phyloP scores from a whole-genome alignment of 2,329 filamentous ascomycete genomes.

The Ceratocystiopsis brevicomis region DNA sequence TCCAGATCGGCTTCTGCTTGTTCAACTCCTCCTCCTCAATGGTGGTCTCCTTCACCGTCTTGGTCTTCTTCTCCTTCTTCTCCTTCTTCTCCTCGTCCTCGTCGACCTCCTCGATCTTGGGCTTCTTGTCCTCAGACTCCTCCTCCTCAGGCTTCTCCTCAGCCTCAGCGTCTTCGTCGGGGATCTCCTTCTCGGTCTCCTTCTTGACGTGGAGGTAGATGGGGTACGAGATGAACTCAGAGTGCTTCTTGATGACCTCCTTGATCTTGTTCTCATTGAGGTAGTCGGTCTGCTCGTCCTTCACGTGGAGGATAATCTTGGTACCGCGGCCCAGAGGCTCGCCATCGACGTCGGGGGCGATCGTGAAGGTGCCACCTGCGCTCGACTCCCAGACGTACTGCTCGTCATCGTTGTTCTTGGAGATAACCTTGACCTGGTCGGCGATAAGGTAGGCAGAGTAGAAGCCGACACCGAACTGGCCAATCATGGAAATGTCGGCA shows the following conservation, averaged over 20 bases:
- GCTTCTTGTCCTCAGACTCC: slow-evolving; percentile 82
- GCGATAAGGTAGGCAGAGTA: slow-evolving; percentile 99
- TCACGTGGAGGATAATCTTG: slow-evolving; percentile 96
- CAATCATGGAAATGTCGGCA: slow-evolving; percentile 99
- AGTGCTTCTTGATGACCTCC: slow-evolving; percentile 99
- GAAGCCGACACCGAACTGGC: slow-evolving; percentile 99
- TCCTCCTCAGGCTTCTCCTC: slow-evolving; percentile 33
- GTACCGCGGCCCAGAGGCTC: slow-evolving; percentile 84
- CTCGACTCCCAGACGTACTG: slow-evolving; percentile 99
- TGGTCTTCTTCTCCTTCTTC: slow-evolving; percentile 83
- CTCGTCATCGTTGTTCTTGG: slow-evolving; percentile 99
- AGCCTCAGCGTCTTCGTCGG: slow-evolving; percentile 67
- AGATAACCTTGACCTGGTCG: slow-evolving; percentile 86
- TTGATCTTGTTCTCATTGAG: slow-evolving; percentile 98
- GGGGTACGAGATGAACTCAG: slow-evolving; percentile 99
- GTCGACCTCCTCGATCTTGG: slow-evolving; percentile 81
- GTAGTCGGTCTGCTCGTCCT: slow-evolving; percentile 98
- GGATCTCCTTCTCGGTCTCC: slow-evolving; percentile 98
- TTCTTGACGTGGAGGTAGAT: slow-evolving; percentile 99
- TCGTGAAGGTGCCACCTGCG: slow-evolving; percentile 92
- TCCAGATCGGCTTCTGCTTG: slow-evolving; percentile 99
- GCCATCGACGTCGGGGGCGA: slow-evolving; percentile 75
- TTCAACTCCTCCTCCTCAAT: slow-evolving; percentile 99
- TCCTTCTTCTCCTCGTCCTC: slow-evolving; percentile 69
- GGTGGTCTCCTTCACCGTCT: slow-evolving; percentile 98